phyloP scores from a whole-genome alignment of 225 moss, liverwort and hornwort species.

The Pleurozium schreberi region DNA sequence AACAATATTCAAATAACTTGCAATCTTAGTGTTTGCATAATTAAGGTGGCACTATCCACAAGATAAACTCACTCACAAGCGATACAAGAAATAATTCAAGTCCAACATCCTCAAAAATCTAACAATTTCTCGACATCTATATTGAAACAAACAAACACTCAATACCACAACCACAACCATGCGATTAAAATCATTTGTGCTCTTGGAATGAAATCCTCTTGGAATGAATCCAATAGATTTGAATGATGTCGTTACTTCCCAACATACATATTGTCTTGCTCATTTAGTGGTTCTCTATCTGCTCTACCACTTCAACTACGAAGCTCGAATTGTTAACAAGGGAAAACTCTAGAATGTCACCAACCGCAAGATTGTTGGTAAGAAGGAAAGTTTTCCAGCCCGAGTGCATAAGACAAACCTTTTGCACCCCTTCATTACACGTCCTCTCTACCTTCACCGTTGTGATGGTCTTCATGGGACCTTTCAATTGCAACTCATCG shows the following conservation, averaged over 20 bases:
- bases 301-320: rapidly evolving
- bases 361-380: neutral
- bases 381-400: neutral
- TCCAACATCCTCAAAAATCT: neutral
- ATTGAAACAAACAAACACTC: neutral
- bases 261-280: no score
- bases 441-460: neutral
- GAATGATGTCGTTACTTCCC: neutral
- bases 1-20: neutral
- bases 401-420: rapidly evolving
- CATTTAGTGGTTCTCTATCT: rapidly evolving
- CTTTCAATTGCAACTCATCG: neutral
- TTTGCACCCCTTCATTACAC: no score
- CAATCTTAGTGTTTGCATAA: neutral
- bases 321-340: neutral
- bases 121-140: neutral
- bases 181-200: neutral
- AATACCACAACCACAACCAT: neutral
- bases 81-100: neutral
- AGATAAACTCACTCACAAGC: rapidly evolving
- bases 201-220: neutral
- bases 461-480: neutral
- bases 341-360: neutral
- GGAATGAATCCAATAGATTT: neutral
- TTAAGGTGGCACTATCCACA: rapidly evolving